Base-by-base conservation (phyloP, 306 rosid genomes). In the Rubus parviflorus region DNA sequence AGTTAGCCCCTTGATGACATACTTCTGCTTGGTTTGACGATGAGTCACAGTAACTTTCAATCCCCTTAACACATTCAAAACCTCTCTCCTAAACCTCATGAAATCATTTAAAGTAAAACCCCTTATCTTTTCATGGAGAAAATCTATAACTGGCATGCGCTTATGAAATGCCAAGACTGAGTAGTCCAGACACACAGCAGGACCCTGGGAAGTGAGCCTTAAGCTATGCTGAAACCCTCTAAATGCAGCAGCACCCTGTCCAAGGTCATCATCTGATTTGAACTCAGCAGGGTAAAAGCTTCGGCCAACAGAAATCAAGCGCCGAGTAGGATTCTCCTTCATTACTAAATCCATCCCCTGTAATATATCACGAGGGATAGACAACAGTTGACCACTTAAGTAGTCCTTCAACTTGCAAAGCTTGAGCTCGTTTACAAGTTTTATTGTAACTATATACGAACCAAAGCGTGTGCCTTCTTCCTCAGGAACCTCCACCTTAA, bases 321-420 rank as follows among this genome's bases (percentile, higher is more conserved):
- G 70, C 74, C 88, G 83, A 14, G 83, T 58, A 6, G 96, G 93
- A 77, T 88, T 92, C 81, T 92, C 91, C 83, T 88, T 92, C 79
- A 92, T 72, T 62, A 88, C 96, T 73, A 90, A 72, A 79, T 90
- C 93, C 97, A 92, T 65, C 30, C 92, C 90, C 80, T 88, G 97
- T 63, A 92, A 81, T 76, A 92, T 85, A 41, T 92, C 93, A 72
- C 96, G 86, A 25, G 97, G 97, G 51, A 79, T 61, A 11, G 87
- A 56, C 42, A 68, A 51, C n/a, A 75, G 66, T 12, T 60, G 68
- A 42, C 85, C 88, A 25, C 80, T 76, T 20, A 92, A 75, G 77
- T 88, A 92, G 43, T 92, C 89, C 80, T 68, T 80, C 83, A 92
- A 60, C 87, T 82, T 88, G 73, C 75, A 15, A 68, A 84, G 80